Conservation (phyloP, 1,139 yeast genomes). For the Protomyces macrosporus region DNA sequence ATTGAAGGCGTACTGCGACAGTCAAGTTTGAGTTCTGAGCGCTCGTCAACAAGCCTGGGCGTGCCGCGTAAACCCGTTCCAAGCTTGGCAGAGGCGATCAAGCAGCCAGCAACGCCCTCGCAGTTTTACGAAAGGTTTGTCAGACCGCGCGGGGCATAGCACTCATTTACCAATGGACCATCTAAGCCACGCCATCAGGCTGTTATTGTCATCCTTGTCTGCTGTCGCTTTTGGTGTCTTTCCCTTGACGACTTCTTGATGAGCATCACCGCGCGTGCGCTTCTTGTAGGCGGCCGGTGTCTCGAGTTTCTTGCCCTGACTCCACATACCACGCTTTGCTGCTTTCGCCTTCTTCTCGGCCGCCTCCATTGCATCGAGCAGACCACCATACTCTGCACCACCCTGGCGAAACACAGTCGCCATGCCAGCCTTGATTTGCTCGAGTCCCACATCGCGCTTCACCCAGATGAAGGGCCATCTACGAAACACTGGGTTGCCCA, state of each 20-base stretch:
- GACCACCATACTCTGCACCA: constrained; percentile 82
- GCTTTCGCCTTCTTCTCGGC: constrained; percentile 59
- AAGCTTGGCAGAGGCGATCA: not conserved
- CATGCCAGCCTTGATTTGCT: constrained; percentile 76
- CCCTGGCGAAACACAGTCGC: constrained; percentile 85
- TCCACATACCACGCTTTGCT: constrained; percentile 65
- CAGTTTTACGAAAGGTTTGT: not conserved
- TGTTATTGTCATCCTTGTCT: not conserved
- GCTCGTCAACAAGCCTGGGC: too few species aligned
- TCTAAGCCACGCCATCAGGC: not conserved
- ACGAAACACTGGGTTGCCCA: constrained; percentile 57
- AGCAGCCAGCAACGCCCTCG: not conserved
- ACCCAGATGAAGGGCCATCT: constrained; percentile 61
- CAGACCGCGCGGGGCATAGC: not conserved
- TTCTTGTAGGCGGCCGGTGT: constrained; percentile 83
- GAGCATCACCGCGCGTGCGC: constrained; percentile 26
- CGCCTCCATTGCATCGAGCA: constrained; percentile 53
- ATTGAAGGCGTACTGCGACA: not conserved
- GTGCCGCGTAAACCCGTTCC: not conserved
- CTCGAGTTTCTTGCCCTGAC: constrained; percentile 45
- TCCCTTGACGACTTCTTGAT: constrained; percentile 7
- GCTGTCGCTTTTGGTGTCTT: not conserved
- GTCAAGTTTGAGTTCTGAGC: not conserved
- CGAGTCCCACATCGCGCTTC: constrained; percentile 67
- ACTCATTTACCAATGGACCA: not conserved